A percentile compares a stretch with the other conserved stretches of the same genome.
These are phyloP conservation scores for Kodamaea sp. DNA, from an alignment of 1,139 yeast genomes.

Conservation along the genomic window DNA sequence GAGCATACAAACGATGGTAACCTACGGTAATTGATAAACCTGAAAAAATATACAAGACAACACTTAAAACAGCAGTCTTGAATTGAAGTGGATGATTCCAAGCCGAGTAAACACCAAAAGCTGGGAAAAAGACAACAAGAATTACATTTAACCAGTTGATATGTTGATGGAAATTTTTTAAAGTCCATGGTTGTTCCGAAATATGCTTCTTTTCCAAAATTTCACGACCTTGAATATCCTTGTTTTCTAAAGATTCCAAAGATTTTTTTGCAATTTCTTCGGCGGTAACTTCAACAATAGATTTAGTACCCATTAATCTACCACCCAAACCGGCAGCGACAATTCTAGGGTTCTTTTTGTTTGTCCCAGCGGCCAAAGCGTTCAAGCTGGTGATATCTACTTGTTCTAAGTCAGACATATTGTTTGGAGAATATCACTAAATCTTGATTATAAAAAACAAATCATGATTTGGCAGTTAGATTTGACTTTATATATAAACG, in stretches of 20 bases:
- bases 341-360: conserved; percentile 63
- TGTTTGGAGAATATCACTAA: conserved; percentile 1
- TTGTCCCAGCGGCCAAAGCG: conserved; percentile 86
- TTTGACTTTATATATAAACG: not conserved
- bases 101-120: conserved; percentile 55
- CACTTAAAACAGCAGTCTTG: conserved; percentile 59
- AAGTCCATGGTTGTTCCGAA: conserved; percentile 89
- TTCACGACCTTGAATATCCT: conserved; percentile 46
- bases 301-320: conserved; percentile 73
- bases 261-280: conserved; percentile 57
- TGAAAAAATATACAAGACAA: conserved; percentile 61
- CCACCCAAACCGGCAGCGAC: conserved; percentile 80
- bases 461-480: not conserved
- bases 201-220: conserved; percentile 60
- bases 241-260: conserved; percentile 46
- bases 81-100: conserved; percentile 47
- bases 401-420: conserved; percentile 37
- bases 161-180: conserved; percentile 78
- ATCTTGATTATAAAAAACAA: not conserved
- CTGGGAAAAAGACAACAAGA: conserved; percentile 73
- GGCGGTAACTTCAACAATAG: conserved; percentile 62
- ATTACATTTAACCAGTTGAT: conserved; percentile 89
- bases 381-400: conserved; percentile 74
- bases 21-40: conserved; percentile 97
- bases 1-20: conserved; percentile 85